Percentiles rank a stretch among this genome's conserved stretches.
Evolutionary conservation across 441 rosid species (phyloP).

Genomic region (Eruca vesicaria): DNA sequence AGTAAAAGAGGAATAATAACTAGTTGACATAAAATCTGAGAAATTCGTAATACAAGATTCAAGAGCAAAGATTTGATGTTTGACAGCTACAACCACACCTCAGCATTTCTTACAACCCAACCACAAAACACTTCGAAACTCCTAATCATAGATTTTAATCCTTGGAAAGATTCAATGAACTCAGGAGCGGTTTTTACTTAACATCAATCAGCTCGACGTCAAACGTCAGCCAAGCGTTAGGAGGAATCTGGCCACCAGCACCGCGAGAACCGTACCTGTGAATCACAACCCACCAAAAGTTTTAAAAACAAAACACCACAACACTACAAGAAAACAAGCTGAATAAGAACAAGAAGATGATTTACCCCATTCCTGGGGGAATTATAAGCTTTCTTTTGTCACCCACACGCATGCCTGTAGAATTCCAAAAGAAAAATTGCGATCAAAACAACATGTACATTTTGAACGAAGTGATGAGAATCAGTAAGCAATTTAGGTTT

Average conservation of each 20-base stretch:
- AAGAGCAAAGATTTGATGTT: background rate
- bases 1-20: background rate
- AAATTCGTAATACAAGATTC: background rate
- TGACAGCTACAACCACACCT: constrained; percentile 10
- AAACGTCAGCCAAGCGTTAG: constrained; percentile 87
- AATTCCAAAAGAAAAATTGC: background rate
- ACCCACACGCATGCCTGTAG: constrained; percentile 87
- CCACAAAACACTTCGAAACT: constrained; percentile 5
- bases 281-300: constrained; percentile 6
- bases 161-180: background rate
- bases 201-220: constrained; percentile 83
- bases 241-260: constrained; percentile 75
- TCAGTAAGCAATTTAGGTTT: constrained; percentile 14
- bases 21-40: background rate
- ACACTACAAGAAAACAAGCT: background rate
- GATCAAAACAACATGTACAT: background rate
- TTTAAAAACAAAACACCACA: background rate
- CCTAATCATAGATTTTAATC: background rate
- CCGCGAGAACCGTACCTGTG: constrained; percentile 73
- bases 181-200: constrained; percentile 27
- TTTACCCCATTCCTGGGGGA: constrained; percentile 96
- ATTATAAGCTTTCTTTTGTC: constrained; percentile 89
- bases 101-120: background rate
- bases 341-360: background rate
- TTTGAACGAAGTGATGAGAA: background rate